Evolutionary conservation across 169 alveolate species (phyloP).

Genomic region (Eimeria necatrix): DNA sequence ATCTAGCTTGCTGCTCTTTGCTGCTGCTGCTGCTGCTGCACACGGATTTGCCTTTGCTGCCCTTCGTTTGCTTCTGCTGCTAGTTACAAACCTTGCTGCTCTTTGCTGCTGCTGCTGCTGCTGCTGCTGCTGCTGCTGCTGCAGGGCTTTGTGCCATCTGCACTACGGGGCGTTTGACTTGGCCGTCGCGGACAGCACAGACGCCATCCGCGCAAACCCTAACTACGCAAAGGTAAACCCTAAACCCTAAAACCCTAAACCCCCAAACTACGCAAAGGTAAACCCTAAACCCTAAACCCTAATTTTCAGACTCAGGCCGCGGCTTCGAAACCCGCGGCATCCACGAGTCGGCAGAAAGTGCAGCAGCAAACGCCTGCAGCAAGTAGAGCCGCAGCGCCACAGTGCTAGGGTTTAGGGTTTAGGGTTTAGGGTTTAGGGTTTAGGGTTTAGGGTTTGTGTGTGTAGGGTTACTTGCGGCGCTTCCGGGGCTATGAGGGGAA

Average conservation of each 20-base stretch:
- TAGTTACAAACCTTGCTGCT: background rate
- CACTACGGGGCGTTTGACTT: conserved; percentile 86
- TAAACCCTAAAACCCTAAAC: background rate
- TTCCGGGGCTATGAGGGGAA: conserved; percentile 90
- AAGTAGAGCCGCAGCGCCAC: conserved; percentile 16
- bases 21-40: conserved; percentile 10
- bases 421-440: background rate
- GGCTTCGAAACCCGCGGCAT: background rate
- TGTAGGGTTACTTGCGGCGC: conserved; percentile 89
- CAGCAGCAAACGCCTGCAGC: conserved; percentile 4
- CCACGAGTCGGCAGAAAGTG: background rate
- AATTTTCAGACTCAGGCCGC: no score
- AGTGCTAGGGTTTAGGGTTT: conserved; percentile 69
- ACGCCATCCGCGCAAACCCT: conserved; percentile 86
- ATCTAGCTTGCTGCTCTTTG: background rate
- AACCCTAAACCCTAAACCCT: background rate
- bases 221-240: conserved; percentile 85
- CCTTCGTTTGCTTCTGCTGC: background rate
- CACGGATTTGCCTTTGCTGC: background rate
- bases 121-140: conserved; percentile 75
- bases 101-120: conserved; percentile 17
- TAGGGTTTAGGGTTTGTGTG: background rate
- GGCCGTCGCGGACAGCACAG: conserved; percentile 89
- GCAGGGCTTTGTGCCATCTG: conserved; percentile 92
- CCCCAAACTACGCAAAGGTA: conserved; percentile 86